phyloP scores from a whole-genome alignment of 2,329 filamentous ascomycete genomes.

The Mycosphaerella sp. region DNA sequence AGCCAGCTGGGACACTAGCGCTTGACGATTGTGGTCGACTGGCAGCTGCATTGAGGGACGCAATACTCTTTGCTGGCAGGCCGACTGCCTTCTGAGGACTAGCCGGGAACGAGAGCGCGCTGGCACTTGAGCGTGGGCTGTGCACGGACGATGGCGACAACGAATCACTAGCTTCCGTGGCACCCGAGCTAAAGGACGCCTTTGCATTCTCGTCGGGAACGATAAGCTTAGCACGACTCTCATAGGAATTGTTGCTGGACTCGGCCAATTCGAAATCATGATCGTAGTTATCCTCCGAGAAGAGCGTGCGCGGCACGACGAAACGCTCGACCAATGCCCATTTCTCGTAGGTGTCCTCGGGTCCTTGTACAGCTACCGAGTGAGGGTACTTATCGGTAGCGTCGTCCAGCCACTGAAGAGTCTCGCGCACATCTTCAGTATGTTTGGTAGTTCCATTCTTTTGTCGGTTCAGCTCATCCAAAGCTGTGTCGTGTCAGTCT shows the following conservation, averaged over 20 bases:
- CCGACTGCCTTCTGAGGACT: slow-evolving; percentile 28
- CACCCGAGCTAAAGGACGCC: slow-evolving; percentile 41
- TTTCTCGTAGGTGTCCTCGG: slow-evolving; percentile 42
- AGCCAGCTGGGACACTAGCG: slow-evolving; percentile 36
- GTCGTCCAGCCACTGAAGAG: slow-evolving; percentile 47
- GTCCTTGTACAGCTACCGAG: slow-evolving; percentile 44
- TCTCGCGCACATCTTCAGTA: slow-evolving; percentile 43
- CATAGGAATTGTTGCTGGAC: slow-evolving; percentile 33
- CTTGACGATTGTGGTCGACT: slow-evolving; percentile 19
- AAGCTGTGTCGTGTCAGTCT: slow-evolving; percentile 32
- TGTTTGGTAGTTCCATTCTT: slow-evolving; percentile 40
- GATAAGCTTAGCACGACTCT: slow-evolving; percentile 31
- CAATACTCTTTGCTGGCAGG: slow-evolving; percentile 20
- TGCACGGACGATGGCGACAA: slow-evolving; percentile 38
- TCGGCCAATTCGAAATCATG: slow-evolving; percentile 33
- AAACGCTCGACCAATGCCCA: slow-evolving; percentile 48
- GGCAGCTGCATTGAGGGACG: slow-evolving; percentile 11
- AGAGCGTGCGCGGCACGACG: slow-evolving; percentile 44
- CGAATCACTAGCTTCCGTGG: slow-evolving; percentile 37
- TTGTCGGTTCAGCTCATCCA: slow-evolving; percentile 42
- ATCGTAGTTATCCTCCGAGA: slow-evolving; percentile 44
- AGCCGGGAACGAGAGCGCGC: slow-evolving; percentile 31
- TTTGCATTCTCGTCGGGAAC: slow-evolving; percentile 33
- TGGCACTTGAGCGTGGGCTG: slow-evolving; percentile 35
- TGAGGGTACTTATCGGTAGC: slow-evolving; percentile 42